Conservation (phyloP, 306 rosid species). For the Abrus pulchellus region DNA sequence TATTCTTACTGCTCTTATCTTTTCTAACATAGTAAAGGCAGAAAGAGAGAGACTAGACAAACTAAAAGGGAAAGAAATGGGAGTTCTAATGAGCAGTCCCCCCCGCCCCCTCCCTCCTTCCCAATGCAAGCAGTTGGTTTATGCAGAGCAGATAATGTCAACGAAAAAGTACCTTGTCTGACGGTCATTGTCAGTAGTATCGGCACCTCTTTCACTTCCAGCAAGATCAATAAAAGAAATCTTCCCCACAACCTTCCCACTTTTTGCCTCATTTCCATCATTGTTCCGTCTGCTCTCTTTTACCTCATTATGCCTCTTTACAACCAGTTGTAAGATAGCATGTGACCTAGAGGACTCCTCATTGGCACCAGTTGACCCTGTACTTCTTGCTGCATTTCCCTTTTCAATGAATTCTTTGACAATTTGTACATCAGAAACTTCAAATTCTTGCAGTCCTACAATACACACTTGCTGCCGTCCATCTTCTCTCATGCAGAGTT, state of each 20-base stretch:
- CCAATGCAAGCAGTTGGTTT: slow-evolving; percentile 33
- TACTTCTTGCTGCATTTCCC: slow-evolving; percentile 94
- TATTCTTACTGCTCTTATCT: background rate
- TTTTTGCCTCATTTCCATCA: slow-evolving; percentile 81
- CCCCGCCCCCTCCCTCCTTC: slow-evolving; percentile 1
- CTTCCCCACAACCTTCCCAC: slow-evolving; percentile 95
- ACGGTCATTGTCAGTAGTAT: slow-evolving; percentile 98
- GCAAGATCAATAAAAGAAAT: slow-evolving; percentile 98
- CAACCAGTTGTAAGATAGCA: slow-evolving; percentile 92
- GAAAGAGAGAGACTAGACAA: background rate
- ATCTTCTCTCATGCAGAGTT: slow-evolving; percentile 98
- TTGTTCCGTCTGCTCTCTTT: slow-evolving; percentile 80
- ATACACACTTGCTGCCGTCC: slow-evolving; percentile 98
- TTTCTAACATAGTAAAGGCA: slow-evolving; percentile 10
- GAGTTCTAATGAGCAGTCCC: background rate
- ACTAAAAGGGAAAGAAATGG: background rate
- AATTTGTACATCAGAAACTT: slow-evolving; percentile 96
- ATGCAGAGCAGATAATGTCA: slow-evolving; percentile 11
- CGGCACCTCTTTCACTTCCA: slow-evolving; percentile 99
- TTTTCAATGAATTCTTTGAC: slow-evolving; percentile 96
- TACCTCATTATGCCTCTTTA: slow-evolving; percentile 89
- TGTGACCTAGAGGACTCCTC: slow-evolving; percentile 99
- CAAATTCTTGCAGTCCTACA: slow-evolving; percentile 99
- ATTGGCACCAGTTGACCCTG: slow-evolving; percentile 98
- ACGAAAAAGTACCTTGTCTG: slow-evolving; percentile 77